A percentile compares a stretch with the other conserved stretches of the same genome.
Conservation (phyloP, 352 stramenopile genomes). For the Pythium chondricola region DNA sequence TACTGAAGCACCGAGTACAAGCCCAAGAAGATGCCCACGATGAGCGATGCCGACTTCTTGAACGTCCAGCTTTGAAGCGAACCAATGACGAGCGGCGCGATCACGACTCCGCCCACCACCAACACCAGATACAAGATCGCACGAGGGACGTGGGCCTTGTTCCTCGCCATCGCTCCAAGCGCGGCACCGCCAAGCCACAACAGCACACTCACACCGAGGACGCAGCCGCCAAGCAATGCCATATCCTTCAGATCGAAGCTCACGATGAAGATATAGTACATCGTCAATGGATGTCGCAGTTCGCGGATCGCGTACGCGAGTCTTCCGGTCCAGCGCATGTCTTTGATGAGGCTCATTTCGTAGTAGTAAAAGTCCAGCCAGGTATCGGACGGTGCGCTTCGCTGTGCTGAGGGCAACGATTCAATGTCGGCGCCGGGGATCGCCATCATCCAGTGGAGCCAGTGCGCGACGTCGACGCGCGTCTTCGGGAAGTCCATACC, state of each 20-base stretch:
- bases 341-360: constrained; percentile 57
- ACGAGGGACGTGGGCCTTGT: constrained; percentile 53
- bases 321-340: constrained; percentile 56
- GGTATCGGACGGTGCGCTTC: constrained; percentile 34
- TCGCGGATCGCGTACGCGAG: constrained; percentile 71
- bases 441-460: constrained; percentile 76
- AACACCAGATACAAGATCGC: constrained; percentile 67
- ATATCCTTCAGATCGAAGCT: constrained; percentile 69
- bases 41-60: constrained; percentile 66
- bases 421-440: constrained; percentile 38
- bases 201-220: constrained; percentile 51
- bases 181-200: constrained; percentile 63
- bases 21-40: constrained; percentile 62
- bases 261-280: constrained; percentile 80
- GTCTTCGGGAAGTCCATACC: constrained; percentile 85
- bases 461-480: constrained; percentile 75
- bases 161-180: constrained; percentile 38
- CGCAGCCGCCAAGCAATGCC: constrained; percentile 42
- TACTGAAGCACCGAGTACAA: constrained; percentile 77
- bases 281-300: constrained; percentile 66
- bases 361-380: constrained; percentile 80
- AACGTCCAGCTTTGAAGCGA: constrained; percentile 54
- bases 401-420: constrained; percentile 36
- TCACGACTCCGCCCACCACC: constrained; percentile 47
- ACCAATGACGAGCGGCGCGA: constrained; percentile 53